Percentiles rank a stretch among this genome's conserved stretches.
phyloP scores from a whole-genome alignment of 106 monocot species.

The Hemerocallis citrina region DNA sequence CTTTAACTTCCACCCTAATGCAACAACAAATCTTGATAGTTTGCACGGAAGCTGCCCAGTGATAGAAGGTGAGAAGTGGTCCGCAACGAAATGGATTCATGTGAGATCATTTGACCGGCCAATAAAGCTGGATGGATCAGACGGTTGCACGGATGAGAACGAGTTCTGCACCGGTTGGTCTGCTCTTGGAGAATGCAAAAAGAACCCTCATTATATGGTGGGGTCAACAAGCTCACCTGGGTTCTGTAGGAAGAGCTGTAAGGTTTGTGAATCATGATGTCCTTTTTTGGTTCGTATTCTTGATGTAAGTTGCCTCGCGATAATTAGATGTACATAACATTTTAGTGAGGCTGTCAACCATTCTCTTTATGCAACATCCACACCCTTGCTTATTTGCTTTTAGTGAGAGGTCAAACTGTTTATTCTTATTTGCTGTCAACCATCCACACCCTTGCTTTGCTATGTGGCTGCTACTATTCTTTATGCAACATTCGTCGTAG shows the following conservation, averaged over 20 bases:
- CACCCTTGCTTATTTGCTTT: too few species aligned
- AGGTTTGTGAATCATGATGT: conserved; percentile 27
- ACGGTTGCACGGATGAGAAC: conserved; percentile 41
- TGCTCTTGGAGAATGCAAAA: conserved; percentile 52
- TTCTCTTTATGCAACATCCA: too few species aligned
- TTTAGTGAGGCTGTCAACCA: too few species aligned
- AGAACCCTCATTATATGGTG: conserved; percentile 66
- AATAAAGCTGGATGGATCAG: neutral
- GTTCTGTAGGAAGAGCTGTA: conserved; percentile 73
- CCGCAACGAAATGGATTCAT: conserved; percentile 89
- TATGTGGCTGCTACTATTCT: too few species aligned
- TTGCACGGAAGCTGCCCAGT: conserved; percentile 86
- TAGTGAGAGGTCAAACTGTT: too few species aligned
- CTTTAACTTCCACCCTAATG: conserved; percentile 73
- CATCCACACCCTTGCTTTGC: too few species aligned
- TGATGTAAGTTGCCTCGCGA: too few species aligned
- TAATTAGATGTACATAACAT: too few species aligned
- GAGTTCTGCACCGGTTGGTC: conserved; percentile 54
- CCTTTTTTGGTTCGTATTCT: too few species aligned
- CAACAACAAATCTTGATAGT: conserved; percentile 53
- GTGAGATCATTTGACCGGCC: conserved; percentile 55
- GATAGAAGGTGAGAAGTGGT: conserved; percentile 77
- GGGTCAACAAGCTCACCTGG: conserved; percentile 35
- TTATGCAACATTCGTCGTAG: too few species aligned
- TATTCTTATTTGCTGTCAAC: too few species aligned